Evolutionary conservation across 176 grass and related monocot genomes (phyloP).

Genomic region (Puya raimondii): DNA sequence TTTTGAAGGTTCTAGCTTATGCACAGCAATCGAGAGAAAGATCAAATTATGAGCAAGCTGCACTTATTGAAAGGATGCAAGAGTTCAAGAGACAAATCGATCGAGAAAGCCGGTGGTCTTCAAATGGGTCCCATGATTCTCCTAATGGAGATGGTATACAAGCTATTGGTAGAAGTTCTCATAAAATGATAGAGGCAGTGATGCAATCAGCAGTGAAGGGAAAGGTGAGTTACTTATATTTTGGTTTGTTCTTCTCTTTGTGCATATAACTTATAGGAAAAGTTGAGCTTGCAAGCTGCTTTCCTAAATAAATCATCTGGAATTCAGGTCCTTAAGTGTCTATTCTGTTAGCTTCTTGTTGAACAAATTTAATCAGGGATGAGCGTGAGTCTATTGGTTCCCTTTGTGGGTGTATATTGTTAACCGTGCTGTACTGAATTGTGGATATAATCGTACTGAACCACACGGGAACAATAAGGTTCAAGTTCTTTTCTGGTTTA

Average conservation of each 20-base stretch:
- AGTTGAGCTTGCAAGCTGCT: not conserved
- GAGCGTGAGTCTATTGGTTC: too few species aligned
- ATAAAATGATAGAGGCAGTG: conserved; percentile 95
- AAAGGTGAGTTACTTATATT: conserved; percentile 49
- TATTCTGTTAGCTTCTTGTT: too few species aligned
- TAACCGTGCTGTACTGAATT: too few species aligned
- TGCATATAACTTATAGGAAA: not conserved
- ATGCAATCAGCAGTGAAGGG: conserved; percentile 89
- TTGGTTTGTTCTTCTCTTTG: not conserved
- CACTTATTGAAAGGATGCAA: conserved; percentile 91
- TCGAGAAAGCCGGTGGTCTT: conserved; percentile 75
- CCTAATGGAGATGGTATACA: conserved; percentile 96
- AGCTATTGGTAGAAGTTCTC: conserved; percentile 92
- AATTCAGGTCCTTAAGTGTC: too few species aligned
- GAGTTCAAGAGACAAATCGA: conserved; percentile 99
- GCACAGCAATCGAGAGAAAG: conserved; percentile 98
- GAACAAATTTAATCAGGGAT: too few species aligned
- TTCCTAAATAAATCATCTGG: not conserved
- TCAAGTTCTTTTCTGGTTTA: too few species aligned
- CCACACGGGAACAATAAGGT: too few species aligned
- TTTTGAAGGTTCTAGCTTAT: conserved; percentile 69
- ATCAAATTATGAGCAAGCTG: conserved; percentile 87
- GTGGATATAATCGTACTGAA: too few species aligned
- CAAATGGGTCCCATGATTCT: conserved; percentile 57
- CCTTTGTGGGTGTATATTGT: too few species aligned